Evolutionary conservation across 2,329 filamentous ascomycete genomes (phyloP), one percentile per base, ranked within the genome.

Genomic region (Trichoderma hamatum): DNA sequence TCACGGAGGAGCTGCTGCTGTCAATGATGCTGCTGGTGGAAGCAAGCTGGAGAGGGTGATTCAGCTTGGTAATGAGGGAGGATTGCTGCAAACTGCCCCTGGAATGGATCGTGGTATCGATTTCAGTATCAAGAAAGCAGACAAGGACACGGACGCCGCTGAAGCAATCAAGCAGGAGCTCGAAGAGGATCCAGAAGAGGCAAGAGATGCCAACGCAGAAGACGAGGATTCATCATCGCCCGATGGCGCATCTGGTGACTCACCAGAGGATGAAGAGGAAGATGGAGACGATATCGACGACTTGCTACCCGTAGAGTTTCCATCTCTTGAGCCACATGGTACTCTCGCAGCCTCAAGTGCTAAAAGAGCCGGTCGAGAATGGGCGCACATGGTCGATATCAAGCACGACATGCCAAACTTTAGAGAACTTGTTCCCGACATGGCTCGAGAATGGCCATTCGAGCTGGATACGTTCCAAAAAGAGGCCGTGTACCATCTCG

Each of bases 381-480:
- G 96, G 95, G 96, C 96, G 63, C 96, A 99, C 80, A 97, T 99
- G 89, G 95, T 99, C 2, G 95, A 99, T 78, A 91, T 98, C 74
- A 94, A 95, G 75, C 89, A 93, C 70, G 92, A 95, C 64, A 96
- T 98, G 75, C 85, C 92, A n/a, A 98, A 98, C 77, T 98, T 99
- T 80, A 85, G 87, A 69, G 95, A 97, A 71, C 84, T 99, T 46
- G 94, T 99, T 9, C 96, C 96, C 0, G 92, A 98, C 70, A 97
- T 98, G 94, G 96, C 96, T 1, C 88, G 91, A 72, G 92, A 96
- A 72, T 99, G 94, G 92, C 94, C 95, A 0, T 99, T 99, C 73
- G 96, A 99, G 79, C 88, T 98, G 43, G 96, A 99, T 75, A 97
- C 92, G 0, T 99, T 99, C 81, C 96, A 99, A 77, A 99, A 99